Conservation (phyloP, 345 rosid genomes). For the Jatropha curcas region DNA sequence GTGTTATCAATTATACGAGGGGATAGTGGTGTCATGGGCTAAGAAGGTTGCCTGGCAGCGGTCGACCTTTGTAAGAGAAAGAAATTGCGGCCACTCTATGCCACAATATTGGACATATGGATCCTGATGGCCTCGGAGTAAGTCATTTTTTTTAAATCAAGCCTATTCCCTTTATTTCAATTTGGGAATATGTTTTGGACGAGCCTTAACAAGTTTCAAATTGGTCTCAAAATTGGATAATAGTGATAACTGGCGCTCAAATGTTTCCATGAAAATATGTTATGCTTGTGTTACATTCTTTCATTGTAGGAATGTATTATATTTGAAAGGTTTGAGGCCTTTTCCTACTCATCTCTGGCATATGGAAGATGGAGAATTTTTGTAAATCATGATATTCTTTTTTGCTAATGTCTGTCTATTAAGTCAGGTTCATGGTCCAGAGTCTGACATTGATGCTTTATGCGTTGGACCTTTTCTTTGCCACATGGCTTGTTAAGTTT, state of each 20-base stretch:
- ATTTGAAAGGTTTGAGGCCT: not conserved
- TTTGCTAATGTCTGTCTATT: not conserved
- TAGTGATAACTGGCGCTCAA: not conserved
- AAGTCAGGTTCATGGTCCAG: slow-evolving; percentile 54
- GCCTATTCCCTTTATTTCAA: not conserved
- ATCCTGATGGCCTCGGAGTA: slow-evolving; percentile 65
- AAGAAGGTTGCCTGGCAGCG: slow-evolving; percentile 59
- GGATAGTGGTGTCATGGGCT: slow-evolving; percentile 49
- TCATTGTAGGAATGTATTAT: not conserved
- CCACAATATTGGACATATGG: slow-evolving; percentile 53
- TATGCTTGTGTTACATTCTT: not conserved
- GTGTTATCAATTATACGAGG: slow-evolving; percentile 21
- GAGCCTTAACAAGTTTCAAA: not conserved
- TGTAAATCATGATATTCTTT: not conserved
- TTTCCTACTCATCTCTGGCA: not conserved
- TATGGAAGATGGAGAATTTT: not conserved
- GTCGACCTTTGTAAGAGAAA: slow-evolving; percentile 37
- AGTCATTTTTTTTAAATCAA: not conserved
- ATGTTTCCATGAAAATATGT: not conserved
- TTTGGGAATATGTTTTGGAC: not conserved
- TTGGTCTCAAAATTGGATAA: not conserved
- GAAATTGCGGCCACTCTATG: slow-evolving; percentile 40
- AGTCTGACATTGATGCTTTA: slow-evolving; percentile 60
- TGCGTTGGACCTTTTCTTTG: slow-evolving; percentile 59
- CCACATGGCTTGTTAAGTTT: slow-evolving; percentile 48